Base-by-base conservation (phyloP, 352 stramenopile genomes). In the Hyaloperonospora arabidopsidis region DNA sequence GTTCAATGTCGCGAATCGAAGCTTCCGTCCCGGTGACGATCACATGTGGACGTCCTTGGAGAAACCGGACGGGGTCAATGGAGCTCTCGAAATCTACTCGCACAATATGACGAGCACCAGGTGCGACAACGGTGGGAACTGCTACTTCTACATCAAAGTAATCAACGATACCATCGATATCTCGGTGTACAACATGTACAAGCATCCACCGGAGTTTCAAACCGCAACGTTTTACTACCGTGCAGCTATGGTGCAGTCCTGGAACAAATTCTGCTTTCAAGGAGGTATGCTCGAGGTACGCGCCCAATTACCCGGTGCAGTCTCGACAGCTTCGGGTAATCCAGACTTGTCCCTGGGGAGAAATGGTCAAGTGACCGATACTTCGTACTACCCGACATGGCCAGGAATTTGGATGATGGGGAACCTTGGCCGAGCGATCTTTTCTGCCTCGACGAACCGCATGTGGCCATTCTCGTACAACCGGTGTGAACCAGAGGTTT, bases 401-500 rank as follows among this genome's bases (percentile, higher is more conserved):
- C 95, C 95, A 98, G 25, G 25, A 10, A 32, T 32, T 32, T 32
- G 25, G 25, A 32, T 32, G 25, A 32, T 32, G 25, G 25, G 25
- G 25, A 32, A 32, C 74, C 70, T 98, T 2, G 94, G 89, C 15
- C 69, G 95, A n/a, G 91, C 94, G 1, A 97, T 97, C 15, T 98
- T 98, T 64, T 94, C 93, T 38, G 82, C 75, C 0, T 96, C 84
- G 1, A 97, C 89, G 18, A 94, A 96, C 52, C 91, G 92, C 54
- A 90, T 98, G 59, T 98, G 95, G 95, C 95, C 95, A 0, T 98
- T 93, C 76, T 97, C 82, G 34, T 98, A 97, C 61, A 65, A 98
- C 53, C 71, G 70, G 36, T 98, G 95, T 52, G 79, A 98, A 52
- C 58, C 65, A 0, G 60, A 72, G 1, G 35, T 75, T 0, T 84